Evolutionary conservation across 257 asterid genomes (phyloP).

Genomic region (Rehmannia glutinosa): DNA sequence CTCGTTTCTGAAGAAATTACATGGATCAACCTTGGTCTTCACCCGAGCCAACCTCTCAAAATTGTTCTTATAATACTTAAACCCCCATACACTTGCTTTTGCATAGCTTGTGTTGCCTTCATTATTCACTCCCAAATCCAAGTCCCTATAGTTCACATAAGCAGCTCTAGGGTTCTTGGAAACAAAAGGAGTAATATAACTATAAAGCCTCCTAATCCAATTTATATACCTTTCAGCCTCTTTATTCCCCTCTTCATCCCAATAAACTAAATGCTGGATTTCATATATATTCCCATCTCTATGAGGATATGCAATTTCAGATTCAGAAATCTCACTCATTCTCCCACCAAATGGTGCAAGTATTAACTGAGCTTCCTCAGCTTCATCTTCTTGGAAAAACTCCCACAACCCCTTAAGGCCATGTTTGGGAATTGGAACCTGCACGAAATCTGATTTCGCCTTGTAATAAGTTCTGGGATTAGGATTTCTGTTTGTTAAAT

Average conservation of each 20-base stretch:
- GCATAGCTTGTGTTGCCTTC: conserved; percentile 26
- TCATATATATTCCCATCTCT: conserved; percentile 37
- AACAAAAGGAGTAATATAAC: conserved; percentile 30
- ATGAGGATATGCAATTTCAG: conserved; percentile 36
- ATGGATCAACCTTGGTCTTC: conserved; percentile 34
- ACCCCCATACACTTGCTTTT: conserved; percentile 40
- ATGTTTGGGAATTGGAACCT: conserved; percentile 3
- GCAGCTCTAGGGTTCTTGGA: conserved; percentile 38
- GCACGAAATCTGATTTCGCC: conserved; percentile 40
- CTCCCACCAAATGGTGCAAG: conserved; percentile 41
- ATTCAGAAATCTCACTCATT: conserved; percentile 28
- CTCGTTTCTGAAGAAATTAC: conserved; percentile 38
- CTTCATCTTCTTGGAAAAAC: conserved; percentile 24
- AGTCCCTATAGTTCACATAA: conserved; percentile 37
- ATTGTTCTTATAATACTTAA: conserved; percentile 27
- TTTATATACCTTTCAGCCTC: conserved; percentile 16
- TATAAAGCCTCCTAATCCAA: conserved; percentile 37
- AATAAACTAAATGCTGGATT: conserved; percentile 32
- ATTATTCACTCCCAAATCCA: conserved; percentile 39
- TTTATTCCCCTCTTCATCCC: conserved; percentile 21
- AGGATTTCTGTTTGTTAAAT: conserved; percentile 22
- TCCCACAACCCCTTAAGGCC: conserved; percentile 34
- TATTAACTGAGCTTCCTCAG: conserved; percentile 23
- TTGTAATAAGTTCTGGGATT: conserved; percentile 31
- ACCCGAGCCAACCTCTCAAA: conserved; percentile 33